Conservation (phyloP, 2,329 filamentous ascomycete genomes). For the Diaporthe batatas region DNA sequence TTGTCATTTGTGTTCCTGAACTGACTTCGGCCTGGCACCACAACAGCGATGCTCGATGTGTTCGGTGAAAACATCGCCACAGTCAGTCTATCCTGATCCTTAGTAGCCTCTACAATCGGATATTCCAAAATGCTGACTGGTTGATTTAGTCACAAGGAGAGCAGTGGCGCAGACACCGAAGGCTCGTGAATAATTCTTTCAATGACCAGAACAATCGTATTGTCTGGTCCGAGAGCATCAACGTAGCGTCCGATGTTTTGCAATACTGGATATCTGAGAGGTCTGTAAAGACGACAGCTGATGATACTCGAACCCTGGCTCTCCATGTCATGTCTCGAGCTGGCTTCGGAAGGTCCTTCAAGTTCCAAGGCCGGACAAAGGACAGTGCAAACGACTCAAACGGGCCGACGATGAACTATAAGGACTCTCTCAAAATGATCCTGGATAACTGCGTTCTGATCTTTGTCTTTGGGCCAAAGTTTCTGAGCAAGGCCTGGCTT, state of each 20-base stretch:
- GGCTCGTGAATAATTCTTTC: conserved; percentile 17
- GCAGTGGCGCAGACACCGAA: conserved; percentile 33
- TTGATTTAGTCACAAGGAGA: conserved; percentile 14
- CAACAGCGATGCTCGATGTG: conserved; percentile 28
- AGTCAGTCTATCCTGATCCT: background rate
- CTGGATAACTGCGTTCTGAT: conserved; percentile 51
- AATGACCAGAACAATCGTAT: conserved; percentile 35
- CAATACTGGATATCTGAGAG: conserved; percentile 22
- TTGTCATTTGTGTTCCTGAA: background rate
- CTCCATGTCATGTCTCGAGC: conserved; percentile 37
- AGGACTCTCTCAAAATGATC: conserved; percentile 47
- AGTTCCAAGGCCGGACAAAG: background rate
- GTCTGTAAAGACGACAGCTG: background rate
- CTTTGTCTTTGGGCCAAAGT: conserved; percentile 46
- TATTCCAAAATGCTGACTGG: background rate
- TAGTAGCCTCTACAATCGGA: background rate
- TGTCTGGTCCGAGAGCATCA: conserved; percentile 29
- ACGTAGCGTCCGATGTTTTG: conserved; percentile 13
- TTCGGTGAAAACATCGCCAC: conserved; percentile 36
- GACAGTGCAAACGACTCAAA: background rate
- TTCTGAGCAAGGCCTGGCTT: conserved; percentile 39
- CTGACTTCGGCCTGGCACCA: background rate
- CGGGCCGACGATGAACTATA: conserved; percentile 43
- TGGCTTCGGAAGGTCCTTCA: conserved; percentile 37
- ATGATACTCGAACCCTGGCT: conserved; percentile 24